Conservation (phyloP, 2,329 filamentous ascomycete genomes). For the Neonectria sp. region DNA sequence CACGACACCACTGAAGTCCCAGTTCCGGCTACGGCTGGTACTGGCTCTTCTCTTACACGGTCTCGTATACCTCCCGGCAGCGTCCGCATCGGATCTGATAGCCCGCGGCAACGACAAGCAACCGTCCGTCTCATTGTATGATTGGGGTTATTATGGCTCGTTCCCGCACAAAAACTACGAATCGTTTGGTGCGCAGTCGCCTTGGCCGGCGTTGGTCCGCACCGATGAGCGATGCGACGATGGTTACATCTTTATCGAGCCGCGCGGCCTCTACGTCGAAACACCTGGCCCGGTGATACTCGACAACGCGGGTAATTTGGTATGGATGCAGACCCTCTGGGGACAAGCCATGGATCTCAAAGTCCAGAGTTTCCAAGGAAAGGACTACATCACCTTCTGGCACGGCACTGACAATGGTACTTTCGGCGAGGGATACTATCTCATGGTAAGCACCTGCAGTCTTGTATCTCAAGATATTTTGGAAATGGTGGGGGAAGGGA, state of each 20-base stretch:
- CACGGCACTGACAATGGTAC: constrained; percentile 62
- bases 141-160: constrained; percentile 44
- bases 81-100: constrained; percentile 11
- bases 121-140: constrained; percentile 33
- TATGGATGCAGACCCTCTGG: constrained; percentile 59
- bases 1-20: constrained; percentile 2
- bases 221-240: constrained; percentile 54
- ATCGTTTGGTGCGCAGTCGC: constrained; percentile 45
- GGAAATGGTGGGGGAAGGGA: neutral
- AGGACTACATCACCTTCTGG: constrained; percentile 42
- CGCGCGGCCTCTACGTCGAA: constrained; percentile 52
- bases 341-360: constrained; percentile 47
- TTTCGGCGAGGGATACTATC: constrained; percentile 62
- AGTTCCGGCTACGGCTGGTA: constrained; percentile 15
- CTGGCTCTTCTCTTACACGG: constrained; percentile 16
- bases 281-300: constrained; percentile 60
- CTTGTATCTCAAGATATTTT: neutral
- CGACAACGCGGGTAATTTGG: constrained; percentile 59
- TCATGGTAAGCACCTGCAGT: constrained; percentile 56
- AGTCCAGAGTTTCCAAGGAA: constrained; percentile 34
- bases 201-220: constrained; percentile 51
- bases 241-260: constrained; percentile 57
- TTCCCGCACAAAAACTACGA: constrained; percentile 39
- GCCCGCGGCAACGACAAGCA: constrained; percentile 7
- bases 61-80: constrained; percentile 3